phyloP scores from a whole-genome alignment of 1,139 yeast genomes.

The Barnettozyma hawaiiensis region DNA sequence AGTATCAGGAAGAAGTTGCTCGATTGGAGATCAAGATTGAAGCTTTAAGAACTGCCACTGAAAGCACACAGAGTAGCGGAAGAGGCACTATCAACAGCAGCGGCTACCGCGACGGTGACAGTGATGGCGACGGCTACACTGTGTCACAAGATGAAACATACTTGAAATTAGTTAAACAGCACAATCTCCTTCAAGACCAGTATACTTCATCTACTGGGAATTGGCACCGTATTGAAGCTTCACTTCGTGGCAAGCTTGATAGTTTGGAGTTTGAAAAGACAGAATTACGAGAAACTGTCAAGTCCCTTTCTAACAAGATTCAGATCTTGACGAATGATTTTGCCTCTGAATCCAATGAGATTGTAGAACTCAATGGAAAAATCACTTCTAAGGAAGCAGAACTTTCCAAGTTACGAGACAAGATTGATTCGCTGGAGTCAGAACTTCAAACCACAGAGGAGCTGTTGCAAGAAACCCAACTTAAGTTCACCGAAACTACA shows the following conservation, averaged over 20 bases:
- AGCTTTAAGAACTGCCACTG: conserved; percentile 35
- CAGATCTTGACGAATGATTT: conserved; percentile 23
- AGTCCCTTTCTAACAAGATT: conserved; percentile 16
- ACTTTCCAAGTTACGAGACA: conserved; percentile 12
- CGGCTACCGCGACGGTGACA: too few species aligned
- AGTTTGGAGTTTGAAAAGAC: conserved; percentile 31
- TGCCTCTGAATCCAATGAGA: conserved; percentile 16
- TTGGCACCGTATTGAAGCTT: conserved; percentile 61
- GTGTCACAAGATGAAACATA: conserved; percentile 29
- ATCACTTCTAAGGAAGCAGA: conserved; percentile 20
- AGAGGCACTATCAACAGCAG: too few species aligned
- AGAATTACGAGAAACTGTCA: conserved; percentile 7
- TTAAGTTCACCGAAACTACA: conserved; percentile 23
- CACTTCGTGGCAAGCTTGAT: conserved; percentile 43
- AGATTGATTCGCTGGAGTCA: conserved; percentile 8
- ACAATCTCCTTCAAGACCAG: conserved; percentile 59
- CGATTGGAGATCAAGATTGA: conserved; percentile 38
- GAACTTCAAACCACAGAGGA: conserved; percentile 29
- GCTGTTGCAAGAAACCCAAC: conserved; percentile 20
- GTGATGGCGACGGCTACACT: too few species aligned
- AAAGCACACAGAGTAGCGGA: conserved; percentile 33
- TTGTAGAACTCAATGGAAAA: conserved; percentile 13
- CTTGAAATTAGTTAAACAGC: conserved; percentile 28
- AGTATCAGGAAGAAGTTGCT: conserved; percentile 39
- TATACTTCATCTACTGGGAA: conserved; percentile 64